A percentile compares a stretch with the other conserved stretches of the same genome.
These are phyloP conservation scores for Yarrowia porcina DNA, from an alignment of 805 yeast species.

Conservation along the genomic window DNA sequence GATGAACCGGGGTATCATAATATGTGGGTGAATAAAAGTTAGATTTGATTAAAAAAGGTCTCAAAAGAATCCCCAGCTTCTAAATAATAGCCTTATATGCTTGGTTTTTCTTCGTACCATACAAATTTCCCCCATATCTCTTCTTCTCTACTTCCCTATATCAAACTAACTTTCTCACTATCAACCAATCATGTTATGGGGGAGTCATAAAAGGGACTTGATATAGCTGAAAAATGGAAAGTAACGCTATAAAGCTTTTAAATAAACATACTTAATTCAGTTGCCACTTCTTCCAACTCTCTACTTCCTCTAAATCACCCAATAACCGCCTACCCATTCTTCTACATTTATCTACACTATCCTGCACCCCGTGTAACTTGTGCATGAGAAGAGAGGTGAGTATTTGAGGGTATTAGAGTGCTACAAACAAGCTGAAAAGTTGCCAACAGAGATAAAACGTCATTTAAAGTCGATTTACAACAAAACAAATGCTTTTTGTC, in stretches of 20 bases:
- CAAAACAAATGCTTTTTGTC: not conserved
- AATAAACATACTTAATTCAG: too few relatives aligned
- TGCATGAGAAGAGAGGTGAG: not conserved
- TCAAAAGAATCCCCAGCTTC: too few relatives aligned
- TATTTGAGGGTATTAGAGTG: not conserved
- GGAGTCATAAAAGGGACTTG: not conserved
- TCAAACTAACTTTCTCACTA: not conserved
- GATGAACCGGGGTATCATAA: too few relatives aligned
- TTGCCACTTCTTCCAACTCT: not conserved
- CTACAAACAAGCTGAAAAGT: not conserved
- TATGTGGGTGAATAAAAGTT: too few relatives aligned
- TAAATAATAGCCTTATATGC: too few relatives aligned
- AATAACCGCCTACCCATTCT: not conserved
- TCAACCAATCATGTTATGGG: not conserved
- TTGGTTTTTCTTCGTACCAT: not conserved
- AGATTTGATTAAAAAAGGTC: too few relatives aligned
- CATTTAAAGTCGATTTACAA: not conserved
- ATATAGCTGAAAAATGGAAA: too few relatives aligned
- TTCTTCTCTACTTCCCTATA: not conserved
- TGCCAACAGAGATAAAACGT: not conserved
- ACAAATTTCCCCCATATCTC: not conserved
- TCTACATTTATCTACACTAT: not conserved
- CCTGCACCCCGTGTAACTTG: constrained; percentile 9
- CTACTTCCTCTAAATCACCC: not conserved
- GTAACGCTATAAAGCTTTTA: too few relatives aligned